Percentiles rank a stretch among this genome's conserved stretches.
Conservation (phyloP, 1,139 yeast species). For the Blastobotrys arbuscula region DNA sequence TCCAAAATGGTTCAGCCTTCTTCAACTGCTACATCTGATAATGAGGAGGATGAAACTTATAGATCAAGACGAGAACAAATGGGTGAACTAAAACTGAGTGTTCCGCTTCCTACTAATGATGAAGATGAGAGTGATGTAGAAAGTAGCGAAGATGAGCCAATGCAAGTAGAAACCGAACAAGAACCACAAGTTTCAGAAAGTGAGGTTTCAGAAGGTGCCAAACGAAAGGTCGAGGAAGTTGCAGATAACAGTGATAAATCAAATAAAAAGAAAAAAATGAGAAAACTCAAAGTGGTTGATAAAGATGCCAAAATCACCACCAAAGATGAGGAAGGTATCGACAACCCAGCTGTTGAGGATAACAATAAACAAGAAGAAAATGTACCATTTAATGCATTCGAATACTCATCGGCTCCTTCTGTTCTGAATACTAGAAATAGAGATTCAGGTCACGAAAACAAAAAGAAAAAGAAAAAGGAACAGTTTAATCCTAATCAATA, state of each 20-base stretch:
- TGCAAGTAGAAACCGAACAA: slow-evolving; percentile 7
- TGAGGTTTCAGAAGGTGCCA: slow-evolving; percentile 4
- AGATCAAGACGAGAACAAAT: neutral
- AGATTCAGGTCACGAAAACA: neutral
- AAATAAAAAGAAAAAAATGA: slow-evolving; percentile 16
- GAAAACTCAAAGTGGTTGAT: slow-evolving; percentile 17
- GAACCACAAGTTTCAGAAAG: neutral
- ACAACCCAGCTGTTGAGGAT: slow-evolving; percentile 5
- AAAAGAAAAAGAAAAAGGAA: slow-evolving; percentile 15
- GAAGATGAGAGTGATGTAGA: slow-evolving; percentile 13
- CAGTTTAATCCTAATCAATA: slow-evolving; percentile 24
- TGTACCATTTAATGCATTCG: slow-evolving; percentile 23
- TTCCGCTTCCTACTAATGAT: slow-evolving; percentile 18
- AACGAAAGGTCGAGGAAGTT: slow-evolving; percentile 6
- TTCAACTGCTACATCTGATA: neutral
- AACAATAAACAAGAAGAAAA: slow-evolving; percentile 10
- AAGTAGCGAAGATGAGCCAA: slow-evolving; percentile 11
- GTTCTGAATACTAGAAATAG: slow-evolving; percentile 15
- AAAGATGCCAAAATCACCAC: slow-evolving; percentile 6
- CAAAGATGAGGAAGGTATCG: slow-evolving; percentile 7
- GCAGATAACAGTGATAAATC: neutral
- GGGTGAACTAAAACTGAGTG: slow-evolving; percentile 16
- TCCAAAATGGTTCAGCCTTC: neutral
- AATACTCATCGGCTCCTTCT: slow-evolving; percentile 21
- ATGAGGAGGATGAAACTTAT: neutral